Evolutionary conservation across 164 flowering plant genomes (phyloP).

Genomic region (Magnolia sinica): DNA sequence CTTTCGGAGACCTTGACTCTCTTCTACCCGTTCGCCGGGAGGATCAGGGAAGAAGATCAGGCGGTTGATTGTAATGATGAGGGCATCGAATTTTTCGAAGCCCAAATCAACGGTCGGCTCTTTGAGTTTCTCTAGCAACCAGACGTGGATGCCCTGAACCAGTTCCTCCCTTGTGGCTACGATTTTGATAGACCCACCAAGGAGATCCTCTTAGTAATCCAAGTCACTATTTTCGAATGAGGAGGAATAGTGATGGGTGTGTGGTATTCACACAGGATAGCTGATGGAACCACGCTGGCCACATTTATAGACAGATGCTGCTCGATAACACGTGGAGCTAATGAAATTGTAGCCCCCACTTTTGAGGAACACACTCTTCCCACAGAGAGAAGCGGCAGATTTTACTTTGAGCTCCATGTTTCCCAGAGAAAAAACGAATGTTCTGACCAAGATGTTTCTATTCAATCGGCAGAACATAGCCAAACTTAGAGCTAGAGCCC

Average conservation of each 20-base stretch:
- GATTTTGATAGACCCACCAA: background rate
- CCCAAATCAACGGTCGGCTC: background rate
- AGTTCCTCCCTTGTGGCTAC: background rate
- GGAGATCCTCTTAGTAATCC: constrained; percentile 7
- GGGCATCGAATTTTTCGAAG: background rate
- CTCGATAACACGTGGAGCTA: constrained; percentile 1
- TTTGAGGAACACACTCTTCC: background rate
- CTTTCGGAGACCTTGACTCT: background rate
- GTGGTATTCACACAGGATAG: constrained; percentile 8
- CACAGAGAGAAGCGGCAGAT: background rate
- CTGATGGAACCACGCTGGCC: background rate
- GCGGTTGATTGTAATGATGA: background rate
- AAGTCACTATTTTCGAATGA: constrained; percentile 19
- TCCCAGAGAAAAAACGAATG: background rate
- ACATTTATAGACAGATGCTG: constrained; percentile 15
- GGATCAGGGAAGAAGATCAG: background rate
- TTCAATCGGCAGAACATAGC: background rate
- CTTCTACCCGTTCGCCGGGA: background rate
- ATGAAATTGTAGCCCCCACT: background rate
- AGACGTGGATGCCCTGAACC: background rate
- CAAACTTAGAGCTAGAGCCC: background rate
- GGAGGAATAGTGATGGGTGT: constrained; percentile 26
- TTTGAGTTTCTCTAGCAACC: background rate
- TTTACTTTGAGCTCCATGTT: background rate
- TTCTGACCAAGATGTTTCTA: background rate